Percentiles rank a stretch among this genome's conserved stretches.
Conservation (phyloP, 2,329 filamentous ascomycete species). For the Pezizomycotina sp. region DNA sequence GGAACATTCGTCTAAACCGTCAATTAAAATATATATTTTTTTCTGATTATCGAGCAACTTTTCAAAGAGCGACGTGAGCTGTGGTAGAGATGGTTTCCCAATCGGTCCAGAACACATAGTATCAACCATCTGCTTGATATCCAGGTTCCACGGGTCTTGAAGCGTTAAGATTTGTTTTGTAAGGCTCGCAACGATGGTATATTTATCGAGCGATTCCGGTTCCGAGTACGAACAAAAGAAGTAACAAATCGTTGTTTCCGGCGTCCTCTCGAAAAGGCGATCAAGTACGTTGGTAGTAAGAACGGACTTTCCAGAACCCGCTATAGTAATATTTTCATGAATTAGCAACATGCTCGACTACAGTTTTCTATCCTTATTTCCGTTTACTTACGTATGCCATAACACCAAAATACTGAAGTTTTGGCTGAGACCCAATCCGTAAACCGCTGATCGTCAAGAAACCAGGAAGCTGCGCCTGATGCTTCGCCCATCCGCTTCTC, state of each 20-base stretch:
- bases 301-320: constrained; percentile 15
- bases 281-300: constrained; percentile 10
- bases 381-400: too few species aligned
- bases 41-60: constrained; percentile 3
- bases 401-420: too few species aligned
- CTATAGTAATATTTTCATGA: too few species aligned
- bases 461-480: too few species aligned
- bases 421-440: too few species aligned
- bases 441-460: too few species aligned
- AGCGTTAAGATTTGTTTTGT: constrained; percentile 21
- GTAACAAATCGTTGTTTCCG: constrained; percentile 19
- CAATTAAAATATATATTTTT: constrained; percentile 26
- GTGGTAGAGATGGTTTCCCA: constrained; percentile 9
- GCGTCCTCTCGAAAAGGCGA: constrained; percentile 5
- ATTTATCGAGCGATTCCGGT: constrained; percentile 18
- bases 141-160: constrained; percentile 1
- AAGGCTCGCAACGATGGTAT: constrained; percentile 22
- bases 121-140: too few species aligned
- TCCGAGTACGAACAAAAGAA: constrained; percentile 25
- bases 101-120: too few species aligned
- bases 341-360: too few species aligned
- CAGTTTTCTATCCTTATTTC: too few species aligned
- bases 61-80: constrained; percentile 8
- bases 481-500: too few species aligned
- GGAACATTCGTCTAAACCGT: constrained; percentile 29